These are phyloP conservation scores for Neohortaea acidophila DNA, from an alignment of 495 filamentous ascomycete species.

Conservation along the genomic window DNA sequence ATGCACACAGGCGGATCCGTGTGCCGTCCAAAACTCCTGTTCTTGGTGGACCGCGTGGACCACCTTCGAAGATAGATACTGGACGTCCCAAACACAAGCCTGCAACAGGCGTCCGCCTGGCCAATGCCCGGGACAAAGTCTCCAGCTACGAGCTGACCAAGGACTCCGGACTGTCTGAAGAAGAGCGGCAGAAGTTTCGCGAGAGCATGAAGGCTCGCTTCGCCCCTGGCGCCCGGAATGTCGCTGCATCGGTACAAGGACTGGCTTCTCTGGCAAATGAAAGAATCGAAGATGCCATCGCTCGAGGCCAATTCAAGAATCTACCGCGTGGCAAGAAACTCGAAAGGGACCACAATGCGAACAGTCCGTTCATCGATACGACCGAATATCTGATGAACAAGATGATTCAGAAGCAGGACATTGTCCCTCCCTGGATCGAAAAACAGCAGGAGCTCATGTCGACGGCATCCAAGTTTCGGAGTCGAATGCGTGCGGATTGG, in stretches of 20 bases:
- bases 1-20: constrained; percentile 59
- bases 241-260: constrained; percentile 67
- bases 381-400: constrained; percentile 98
- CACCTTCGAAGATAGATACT: constrained; percentile 39
- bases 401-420: constrained; percentile 88
- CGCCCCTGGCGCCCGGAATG: constrained; percentile 49
- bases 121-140: constrained; percentile 63
- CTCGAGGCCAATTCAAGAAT: constrained; percentile 77
- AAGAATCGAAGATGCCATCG: constrained; percentile 86
- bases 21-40: constrained; percentile 29
- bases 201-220: constrained; percentile 71
- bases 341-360: constrained; percentile 63
- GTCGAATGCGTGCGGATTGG: constrained; percentile 69
- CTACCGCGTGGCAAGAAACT: constrained; percentile 68
- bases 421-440: constrained; percentile 81
- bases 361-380: constrained; percentile 84
- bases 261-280: constrained; percentile 77
- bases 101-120: constrained; percentile 44
- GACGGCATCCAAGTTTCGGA: constrained; percentile 53
- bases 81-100: constrained; percentile 28
- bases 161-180: constrained; percentile 42
- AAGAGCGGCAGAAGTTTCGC: constrained; percentile 53
- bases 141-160: constrained; percentile 53
- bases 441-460: constrained; percentile 84
- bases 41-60: constrained; percentile 20